Percentiles rank a stretch among this genome's conserved stretches.
Conservation (phyloP, 139 green algal species). For the Desmodesmus armatus region DNA sequence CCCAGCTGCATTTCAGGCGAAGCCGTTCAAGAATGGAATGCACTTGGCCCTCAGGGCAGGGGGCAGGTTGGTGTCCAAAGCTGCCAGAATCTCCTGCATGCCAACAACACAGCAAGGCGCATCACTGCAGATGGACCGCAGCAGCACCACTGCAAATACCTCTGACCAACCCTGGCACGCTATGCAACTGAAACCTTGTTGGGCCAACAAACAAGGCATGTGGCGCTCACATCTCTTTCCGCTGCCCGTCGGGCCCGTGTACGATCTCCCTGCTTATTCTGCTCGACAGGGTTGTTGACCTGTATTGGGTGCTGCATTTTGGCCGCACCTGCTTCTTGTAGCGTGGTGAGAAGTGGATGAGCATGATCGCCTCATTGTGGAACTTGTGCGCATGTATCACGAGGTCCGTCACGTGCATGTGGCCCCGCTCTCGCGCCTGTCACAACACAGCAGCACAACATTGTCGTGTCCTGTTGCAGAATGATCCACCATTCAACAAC, state of each 20-base stretch:
- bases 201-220: too few species aligned
- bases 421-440: constrained; percentile 62
- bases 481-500: too few species aligned
- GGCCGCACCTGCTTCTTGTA: constrained; percentile 22
- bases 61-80: constrained; percentile 67
- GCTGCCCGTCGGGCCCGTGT: neutral
- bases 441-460: neutral
- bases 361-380: constrained; percentile 86
- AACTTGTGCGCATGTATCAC: constrained; percentile 74
- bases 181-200: neutral
- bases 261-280: neutral
- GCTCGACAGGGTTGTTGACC: neutral
- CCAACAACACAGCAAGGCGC: neutral
- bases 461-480: too few species aligned
- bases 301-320: neutral
- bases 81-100: constrained; percentile 61
- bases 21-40: constrained; percentile 75
- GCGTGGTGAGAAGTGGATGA: constrained; percentile 74
- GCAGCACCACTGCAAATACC: neutral
- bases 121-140: neutral
- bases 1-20: constrained; percentile 27
- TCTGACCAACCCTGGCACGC: neutral
- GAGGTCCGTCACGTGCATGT: constrained; percentile 84
- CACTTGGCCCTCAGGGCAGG: constrained; percentile 59
- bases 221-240: neutral